A percentile compares a stretch with the other conserved stretches of the same genome.
Conservation (phyloP, 2,329 filamentous ascomycete species). For the Sclerotinia sclerotiorum region DNA sequence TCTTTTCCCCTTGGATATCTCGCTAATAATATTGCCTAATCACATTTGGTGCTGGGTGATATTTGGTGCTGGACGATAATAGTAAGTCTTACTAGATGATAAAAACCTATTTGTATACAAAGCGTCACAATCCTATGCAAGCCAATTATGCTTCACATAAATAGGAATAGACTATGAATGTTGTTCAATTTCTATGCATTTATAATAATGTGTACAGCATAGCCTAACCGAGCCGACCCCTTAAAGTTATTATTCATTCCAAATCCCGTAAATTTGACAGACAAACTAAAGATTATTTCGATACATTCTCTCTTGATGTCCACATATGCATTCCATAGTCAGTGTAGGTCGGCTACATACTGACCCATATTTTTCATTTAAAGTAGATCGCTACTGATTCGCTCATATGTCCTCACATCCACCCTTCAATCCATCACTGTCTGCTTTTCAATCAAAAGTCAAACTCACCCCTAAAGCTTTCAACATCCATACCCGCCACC, state of each 20-base stretch:
- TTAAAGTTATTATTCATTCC: constrained; percentile 1
- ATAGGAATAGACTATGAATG: neutral
- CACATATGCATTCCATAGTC: neutral
- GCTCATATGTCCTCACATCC: neutral
- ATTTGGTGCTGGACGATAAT: too few species aligned
- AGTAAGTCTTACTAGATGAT: too few species aligned
- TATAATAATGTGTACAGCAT: neutral
- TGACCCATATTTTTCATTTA: too few species aligned
- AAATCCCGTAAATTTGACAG: neutral
- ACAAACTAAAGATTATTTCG: neutral
- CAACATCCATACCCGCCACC: constrained; percentile 85
- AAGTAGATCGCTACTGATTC: too few species aligned
- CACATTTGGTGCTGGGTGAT: too few species aligned
- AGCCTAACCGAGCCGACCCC: neutral
- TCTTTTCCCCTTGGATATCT: too few species aligned
- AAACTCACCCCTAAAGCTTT: constrained; percentile 84
- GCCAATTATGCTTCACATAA: too few species aligned
- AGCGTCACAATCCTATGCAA: too few species aligned
- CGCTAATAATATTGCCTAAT: too few species aligned
- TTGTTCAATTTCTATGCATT: neutral
- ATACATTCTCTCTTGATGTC: neutral
- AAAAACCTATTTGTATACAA: too few species aligned
- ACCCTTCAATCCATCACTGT: neutral
- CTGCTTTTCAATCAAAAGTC: constrained; percentile 61
- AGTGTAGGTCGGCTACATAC: neutral